Evolutionary conservation across 768 basidiomycete species (phyloP).

Genomic region (Mycena indigotica): DNA sequence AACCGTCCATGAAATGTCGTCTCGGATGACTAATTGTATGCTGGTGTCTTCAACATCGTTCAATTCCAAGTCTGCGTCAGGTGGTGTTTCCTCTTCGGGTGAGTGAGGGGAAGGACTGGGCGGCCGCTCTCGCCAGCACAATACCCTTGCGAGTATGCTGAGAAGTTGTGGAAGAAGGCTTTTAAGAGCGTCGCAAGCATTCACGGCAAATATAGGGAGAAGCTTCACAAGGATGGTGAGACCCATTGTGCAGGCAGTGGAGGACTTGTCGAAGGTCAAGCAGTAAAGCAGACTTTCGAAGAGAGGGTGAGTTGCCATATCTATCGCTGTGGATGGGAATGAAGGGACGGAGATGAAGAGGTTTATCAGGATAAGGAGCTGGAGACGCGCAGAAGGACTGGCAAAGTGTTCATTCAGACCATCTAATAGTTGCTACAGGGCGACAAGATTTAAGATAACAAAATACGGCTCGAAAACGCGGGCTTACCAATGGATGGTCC

Average conservation of each 20-base stretch:
- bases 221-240: constrained; percentile 68
- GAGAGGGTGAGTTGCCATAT: constrained; percentile 63
- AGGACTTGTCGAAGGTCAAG: constrained; percentile 73
- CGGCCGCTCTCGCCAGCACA: constrained; percentile 72
- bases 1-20: constrained; percentile 67
- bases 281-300: constrained; percentile 67
- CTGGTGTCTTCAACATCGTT: constrained; percentile 40
- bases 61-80: constrained; percentile 44
- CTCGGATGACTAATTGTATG: constrained; percentile 45
- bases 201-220: constrained; percentile 73
- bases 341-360: constrained; percentile 55
- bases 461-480: too few species aligned
- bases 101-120: constrained; percentile 33
- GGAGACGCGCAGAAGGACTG: constrained; percentile 63
- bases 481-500: constrained; percentile 62
- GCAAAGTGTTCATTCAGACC: constrained; percentile 67
- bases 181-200: constrained; percentile 58
- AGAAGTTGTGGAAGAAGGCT: constrained; percentile 64
- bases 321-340: constrained; percentile 50
- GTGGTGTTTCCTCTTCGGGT: constrained; percentile 32
- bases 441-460: too few species aligned
- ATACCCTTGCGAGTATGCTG: constrained; percentile 65
- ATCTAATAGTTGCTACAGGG: constrained; percentile 63
- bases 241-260: constrained; percentile 66
- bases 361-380: constrained; percentile 69